Evolutionary conservation across 202 grass and related monocot genomes (phyloP), one percentile per base, ranked within the genome.

Genomic region (Panicum hallii): DNA sequence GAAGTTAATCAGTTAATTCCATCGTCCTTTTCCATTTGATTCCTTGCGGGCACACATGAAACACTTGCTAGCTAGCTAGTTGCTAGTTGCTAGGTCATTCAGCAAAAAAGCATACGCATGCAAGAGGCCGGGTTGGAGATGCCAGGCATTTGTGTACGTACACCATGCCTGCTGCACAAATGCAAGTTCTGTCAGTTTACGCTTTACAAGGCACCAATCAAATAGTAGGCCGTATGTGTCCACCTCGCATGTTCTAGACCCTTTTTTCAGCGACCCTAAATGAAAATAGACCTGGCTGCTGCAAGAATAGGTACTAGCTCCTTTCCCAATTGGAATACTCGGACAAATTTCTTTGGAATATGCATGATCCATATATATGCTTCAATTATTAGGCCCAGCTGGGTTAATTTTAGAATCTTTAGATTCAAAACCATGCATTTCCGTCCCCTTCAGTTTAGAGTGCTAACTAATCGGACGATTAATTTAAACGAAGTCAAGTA

Each of bases 31-130:
- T n/a, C 17, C 34, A 22, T 61, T 53, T 32, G 75, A 84, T 84
- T 84, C 80, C 45, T 76, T 53, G 34, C 50, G 43, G 58, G 12
- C 32, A 34, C 22, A 49, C 61, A 55, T 75, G 62, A 61, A 87
- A 79, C 77, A 79, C 75, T 74, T 90, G n/a, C 28, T 62, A 62
- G 23, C 26, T 78, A 82, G 63, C 42, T 32, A 41, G 23, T 16
- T 19, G 5, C 45, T 26, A 7, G 2, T 2, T 40, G 9, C 62
- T 64, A 66, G 16, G 61, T n/a, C 62, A 32, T 38, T 65, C 76
- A n/a, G 5, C 62, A n/a, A 16, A 45, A 47, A 34, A 5, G 19
- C 67, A 46, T 70, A n/a, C 14, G 66, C 54, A 71, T 62, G 79
- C n/a, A 77, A 45, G 40, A 53, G 50, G 13, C 14, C 12, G 32